phyloP scores from a whole-genome alignment of 2,329 filamentous ascomycete genomes.

The Allantophomopsis lycopodina region DNA sequence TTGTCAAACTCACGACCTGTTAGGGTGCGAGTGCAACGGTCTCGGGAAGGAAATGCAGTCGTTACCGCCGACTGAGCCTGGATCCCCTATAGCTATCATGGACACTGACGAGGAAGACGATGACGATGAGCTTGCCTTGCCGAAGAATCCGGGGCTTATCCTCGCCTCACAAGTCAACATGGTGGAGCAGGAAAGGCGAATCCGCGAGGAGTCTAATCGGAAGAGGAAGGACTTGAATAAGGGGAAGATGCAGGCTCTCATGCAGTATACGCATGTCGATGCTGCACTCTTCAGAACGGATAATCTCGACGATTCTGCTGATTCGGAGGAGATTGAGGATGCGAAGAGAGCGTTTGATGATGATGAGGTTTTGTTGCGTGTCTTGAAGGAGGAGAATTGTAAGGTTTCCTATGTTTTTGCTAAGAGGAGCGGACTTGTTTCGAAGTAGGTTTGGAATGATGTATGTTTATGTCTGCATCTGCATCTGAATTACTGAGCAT shows the following conservation, averaged over 20 bases:
- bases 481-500: too few species aligned
- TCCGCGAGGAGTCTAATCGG: constrained; percentile 18
- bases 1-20: constrained; percentile 55
- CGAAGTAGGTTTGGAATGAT: too few species aligned
- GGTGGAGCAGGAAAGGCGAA: constrained; percentile 26
- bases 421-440: constrained; percentile 13
- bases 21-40: constrained; percentile 49
- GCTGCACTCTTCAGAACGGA: constrained; percentile 19
- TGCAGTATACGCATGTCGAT: constrained; percentile 40
- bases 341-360: constrained; percentile 28
- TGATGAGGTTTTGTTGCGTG: constrained; percentile 27
- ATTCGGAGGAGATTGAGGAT: constrained; percentile 19
- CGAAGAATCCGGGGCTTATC: constrained; percentile 13
- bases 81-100: constrained; percentile 7
- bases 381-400: constrained; percentile 27
- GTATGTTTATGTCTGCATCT: too few species aligned
- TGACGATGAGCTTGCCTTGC: constrained; percentile 8
- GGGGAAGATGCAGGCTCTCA: constrained; percentile 31
- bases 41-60: constrained; percentile 21
- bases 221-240: constrained; percentile 16
- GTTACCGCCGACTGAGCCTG: constrained; percentile 3
- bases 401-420: constrained; percentile 34
- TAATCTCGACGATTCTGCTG: constrained; percentile 17
- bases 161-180: constrained; percentile 29
- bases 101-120: constrained; percentile 5